These are phyloP conservation scores for Mycena belliarum DNA, from an alignment of 768 basidiomycete species.

Conservation along the genomic window DNA sequence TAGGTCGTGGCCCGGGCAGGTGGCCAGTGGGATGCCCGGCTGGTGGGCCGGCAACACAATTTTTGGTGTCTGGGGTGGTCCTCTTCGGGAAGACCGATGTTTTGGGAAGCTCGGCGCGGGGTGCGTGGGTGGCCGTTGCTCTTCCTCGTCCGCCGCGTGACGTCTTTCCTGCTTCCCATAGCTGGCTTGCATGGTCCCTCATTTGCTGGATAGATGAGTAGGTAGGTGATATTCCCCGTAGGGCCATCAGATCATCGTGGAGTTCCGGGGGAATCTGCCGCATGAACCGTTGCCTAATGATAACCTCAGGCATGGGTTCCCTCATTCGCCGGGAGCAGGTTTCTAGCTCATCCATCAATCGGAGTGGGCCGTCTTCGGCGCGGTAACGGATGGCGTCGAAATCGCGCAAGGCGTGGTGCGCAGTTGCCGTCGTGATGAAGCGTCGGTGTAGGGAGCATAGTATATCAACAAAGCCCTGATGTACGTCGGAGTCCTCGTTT, in stretches of 20 bases:
- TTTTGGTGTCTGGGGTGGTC: background rate
- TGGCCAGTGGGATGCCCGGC: background rate
- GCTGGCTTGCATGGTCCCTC: background rate
- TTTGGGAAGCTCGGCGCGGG: no score
- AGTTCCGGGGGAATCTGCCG: background rate
- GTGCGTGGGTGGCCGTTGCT: background rate
- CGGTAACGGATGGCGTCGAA: no score
- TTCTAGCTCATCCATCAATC: background rate
- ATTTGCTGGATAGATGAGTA: background rate
- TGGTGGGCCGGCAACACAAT: background rate
- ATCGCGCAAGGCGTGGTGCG: background rate
- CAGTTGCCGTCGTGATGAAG: slow-evolving; percentile 1
- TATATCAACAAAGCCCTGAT: background rate
- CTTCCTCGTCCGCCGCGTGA: no score
- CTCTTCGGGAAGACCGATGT: no score
- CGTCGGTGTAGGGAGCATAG: background rate
- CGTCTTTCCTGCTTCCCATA: background rate
- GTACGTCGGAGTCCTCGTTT: background rate
- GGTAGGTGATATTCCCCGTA: background rate
- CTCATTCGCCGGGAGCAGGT: background rate
- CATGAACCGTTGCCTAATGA: background rate
- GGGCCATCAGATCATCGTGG: background rate
- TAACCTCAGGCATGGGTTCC: background rate
- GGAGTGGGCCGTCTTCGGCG: background rate
- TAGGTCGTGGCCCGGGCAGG: no score